These are phyloP conservation scores for Punctularia strigosozonata DNA, from an alignment of 768 basidiomycete genomes.

Conservation along the genomic window DNA sequence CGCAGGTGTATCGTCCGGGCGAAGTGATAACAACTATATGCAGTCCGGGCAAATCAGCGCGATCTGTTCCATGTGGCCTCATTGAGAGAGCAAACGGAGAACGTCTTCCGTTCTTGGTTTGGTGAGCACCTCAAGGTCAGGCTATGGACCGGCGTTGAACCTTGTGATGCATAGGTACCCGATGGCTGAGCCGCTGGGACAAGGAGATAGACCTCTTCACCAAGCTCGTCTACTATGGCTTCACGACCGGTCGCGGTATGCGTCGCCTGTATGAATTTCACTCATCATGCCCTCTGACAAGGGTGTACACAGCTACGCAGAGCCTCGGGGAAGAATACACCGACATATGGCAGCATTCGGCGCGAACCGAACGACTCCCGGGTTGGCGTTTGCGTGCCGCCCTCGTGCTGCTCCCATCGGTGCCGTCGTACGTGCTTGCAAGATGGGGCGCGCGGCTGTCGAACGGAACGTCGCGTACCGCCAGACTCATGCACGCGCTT, in stretches of 20 bases:
- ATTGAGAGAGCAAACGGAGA: constrained; percentile 65
- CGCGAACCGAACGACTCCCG: constrained; percentile 29
- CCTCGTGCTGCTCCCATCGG: constrained; percentile 51
- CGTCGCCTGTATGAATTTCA: constrained; percentile 7
- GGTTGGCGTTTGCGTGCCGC: constrained; percentile 32
- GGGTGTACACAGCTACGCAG: constrained; percentile 58
- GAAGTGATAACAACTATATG: constrained; percentile 3
- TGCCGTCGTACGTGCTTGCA: constrained; percentile 53
- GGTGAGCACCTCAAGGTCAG: constrained; percentile 30
- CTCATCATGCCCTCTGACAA: constrained; percentile 1
- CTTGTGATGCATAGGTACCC: constrained; percentile 43
- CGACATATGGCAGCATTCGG: constrained; percentile 65
- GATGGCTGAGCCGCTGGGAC: constrained; percentile 72
- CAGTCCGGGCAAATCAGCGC: constrained; percentile 79
- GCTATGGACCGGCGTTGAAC: constrained; percentile 3
- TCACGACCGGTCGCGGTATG: constrained; percentile 65
- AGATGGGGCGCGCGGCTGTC: constrained; percentile 30
- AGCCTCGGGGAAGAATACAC: constrained; percentile 90
- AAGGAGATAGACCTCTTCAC: constrained; percentile 64
- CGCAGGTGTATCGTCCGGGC: background rate
- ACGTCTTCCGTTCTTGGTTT: constrained; percentile 63
- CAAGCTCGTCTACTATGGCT: constrained; percentile 59
- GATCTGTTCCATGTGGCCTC: constrained; percentile 69
- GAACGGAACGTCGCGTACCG: constrained; percentile 22
- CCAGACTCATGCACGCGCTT: constrained; percentile 21